These are phyloP conservation scores for Ascochyta koolunga DNA, from an alignment of 2,329 filamentous ascomycete genomes.

Conservation along the genomic window DNA sequence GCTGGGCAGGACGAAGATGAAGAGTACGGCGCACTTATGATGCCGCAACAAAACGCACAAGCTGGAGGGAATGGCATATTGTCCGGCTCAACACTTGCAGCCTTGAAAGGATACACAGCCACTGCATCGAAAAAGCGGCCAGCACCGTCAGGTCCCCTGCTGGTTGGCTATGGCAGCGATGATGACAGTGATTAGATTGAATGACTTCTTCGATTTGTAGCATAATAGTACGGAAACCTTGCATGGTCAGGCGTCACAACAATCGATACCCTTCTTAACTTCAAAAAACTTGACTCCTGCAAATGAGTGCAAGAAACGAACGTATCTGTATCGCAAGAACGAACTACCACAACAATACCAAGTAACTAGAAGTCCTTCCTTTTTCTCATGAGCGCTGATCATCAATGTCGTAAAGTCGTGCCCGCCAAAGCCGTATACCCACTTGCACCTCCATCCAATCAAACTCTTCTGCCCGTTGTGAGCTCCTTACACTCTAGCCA, in stretches of 20 bases:
- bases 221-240: background rate
- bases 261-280: conserved; percentile 21
- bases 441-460: too few relatives aligned
- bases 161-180: conserved; percentile 91
- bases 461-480: background rate
- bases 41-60: conserved; percentile 32
- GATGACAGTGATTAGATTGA: conserved; percentile 69
- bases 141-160: conserved; percentile 61
- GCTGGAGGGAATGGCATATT: conserved; percentile 69
- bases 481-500: conserved; percentile 7
- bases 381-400: background rate
- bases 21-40: conserved; percentile 13
- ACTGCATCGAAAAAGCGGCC: conserved; percentile 57
- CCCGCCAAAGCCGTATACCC: too few relatives aligned
- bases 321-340: background rate
- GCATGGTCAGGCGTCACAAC: conserved; percentile 17
- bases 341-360: background rate
- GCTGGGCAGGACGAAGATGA: conserved; percentile 39
- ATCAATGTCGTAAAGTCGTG: background rate
- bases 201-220: conserved; percentile 3
- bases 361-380: background rate
- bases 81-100: conserved; percentile 80
- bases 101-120: conserved; percentile 64
- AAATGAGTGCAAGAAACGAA: background rate
- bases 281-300: background rate